Percentiles rank a stretch among this genome's conserved stretches.
phyloP scores from a whole-genome alignment of 257 asterid genomes.

The Handroanthus guayacan region DNA sequence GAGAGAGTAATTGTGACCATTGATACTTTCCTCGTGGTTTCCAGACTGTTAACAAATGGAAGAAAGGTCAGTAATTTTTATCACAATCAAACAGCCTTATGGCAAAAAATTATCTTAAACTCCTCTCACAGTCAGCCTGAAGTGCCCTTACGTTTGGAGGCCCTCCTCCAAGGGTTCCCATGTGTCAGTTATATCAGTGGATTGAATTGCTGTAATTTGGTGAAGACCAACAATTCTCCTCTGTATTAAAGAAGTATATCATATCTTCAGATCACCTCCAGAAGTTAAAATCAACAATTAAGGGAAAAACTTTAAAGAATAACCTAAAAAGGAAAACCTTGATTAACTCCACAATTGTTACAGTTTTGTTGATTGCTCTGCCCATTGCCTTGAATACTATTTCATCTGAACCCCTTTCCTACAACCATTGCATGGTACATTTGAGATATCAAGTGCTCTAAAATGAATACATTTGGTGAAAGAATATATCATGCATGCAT shows the following conservation, averaged over 20 bases:
- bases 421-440: slow-evolving; percentile 28
- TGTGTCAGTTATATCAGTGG: slow-evolving; percentile 92
- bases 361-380: slow-evolving; percentile 79
- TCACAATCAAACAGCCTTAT: slow-evolving; percentile 3
- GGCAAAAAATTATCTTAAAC: slow-evolving; percentile 11
- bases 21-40: slow-evolving; percentile 94
- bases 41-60: slow-evolving; percentile 59
- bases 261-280: slow-evolving; percentile 34
- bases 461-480: neutral
- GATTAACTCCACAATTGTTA: slow-evolving; percentile 71
- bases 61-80: slow-evolving; percentile 21
- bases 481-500: slow-evolving; percentile 11
- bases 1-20: slow-evolving; percentile 87
- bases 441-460: neutral
- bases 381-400: slow-evolving; percentile 84
- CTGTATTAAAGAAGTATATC: slow-evolving; percentile 45
- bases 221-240: slow-evolving; percentile 98
- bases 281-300: neutral
- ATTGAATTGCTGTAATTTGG: slow-evolving; percentile 81
- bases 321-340: slow-evolving; percentile 48
- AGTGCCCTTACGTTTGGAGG: slow-evolving; percentile 78
- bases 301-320: neutral
- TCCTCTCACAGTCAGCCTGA: slow-evolving; percentile 16
- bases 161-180: slow-evolving; percentile 99
- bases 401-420: slow-evolving; percentile 72